Base-by-base conservation (phyloP, 306 rosid species). In the Trifolium dubium region DNA sequence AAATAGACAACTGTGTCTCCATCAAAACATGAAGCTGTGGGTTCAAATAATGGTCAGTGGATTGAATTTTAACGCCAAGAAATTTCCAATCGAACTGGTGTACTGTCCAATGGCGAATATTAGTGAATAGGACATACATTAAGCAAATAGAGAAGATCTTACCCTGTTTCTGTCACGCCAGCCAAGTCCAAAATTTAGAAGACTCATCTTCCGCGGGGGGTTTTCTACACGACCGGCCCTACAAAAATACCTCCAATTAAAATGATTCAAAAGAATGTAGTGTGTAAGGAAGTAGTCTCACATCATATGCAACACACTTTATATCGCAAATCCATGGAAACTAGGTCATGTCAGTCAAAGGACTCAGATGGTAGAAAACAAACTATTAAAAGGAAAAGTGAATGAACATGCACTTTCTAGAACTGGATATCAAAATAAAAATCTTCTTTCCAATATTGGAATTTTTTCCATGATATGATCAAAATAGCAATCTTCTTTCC, bases 101-200 rank as follows among this genome's bases (percentile, higher is more conserved):
- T 63, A 47, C 44, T 55, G 17, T 28, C 46, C 23, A 43, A 40
- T 18, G 37, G 55, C 13, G 78, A 74, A 74, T 77, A 41, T 61
- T 46, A 5, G 75, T 60, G 53, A 54, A 14, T 8, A 58, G 62
- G 50, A 28, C 34, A 74, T 41, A 31, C 23, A 31, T 60, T 6
- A 60, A 55, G 58, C 7, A 30, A 6, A 30, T 5, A 44, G 49
- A 74, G 46, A 69, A 73, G 43, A 73, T 58, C 49, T 83, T 79
- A 94, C 98, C 98, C 87, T 91, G 84, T 72, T 87, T 83, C 80
- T 85, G 78, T 93, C 98, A 62, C 96, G 96, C 97, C 97, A 94
- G 50, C 98, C 96, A 41, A 89, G 86, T 81, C 91, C 94, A 86
- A 94, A 94, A 35, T 87, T 82, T 60, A 89, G 82, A 77, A 93